phyloP scores from a whole-genome alignment of 169 alveolate species.

The Cryptosporidium felis region DNA sequence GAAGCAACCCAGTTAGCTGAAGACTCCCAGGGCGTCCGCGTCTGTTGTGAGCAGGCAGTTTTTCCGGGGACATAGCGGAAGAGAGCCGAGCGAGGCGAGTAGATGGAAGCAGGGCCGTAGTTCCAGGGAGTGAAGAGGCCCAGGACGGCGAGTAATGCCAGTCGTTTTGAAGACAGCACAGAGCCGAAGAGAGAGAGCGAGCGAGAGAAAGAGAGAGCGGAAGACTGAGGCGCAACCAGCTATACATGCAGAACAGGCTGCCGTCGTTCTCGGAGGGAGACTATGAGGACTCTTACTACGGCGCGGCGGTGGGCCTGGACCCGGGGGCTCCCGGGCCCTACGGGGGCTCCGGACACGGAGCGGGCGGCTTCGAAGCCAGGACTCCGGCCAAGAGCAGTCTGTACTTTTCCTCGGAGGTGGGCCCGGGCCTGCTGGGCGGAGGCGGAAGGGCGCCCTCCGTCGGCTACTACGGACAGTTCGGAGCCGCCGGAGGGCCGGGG shows the following conservation, averaged over 20 bases:
- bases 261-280: constrained; percentile 10
- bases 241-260: constrained; percentile 47
- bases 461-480: constrained; percentile 2
- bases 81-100: not conserved
- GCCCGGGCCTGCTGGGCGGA: not conserved
- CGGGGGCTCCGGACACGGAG: not conserved
- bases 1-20: not conserved
- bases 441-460: not conserved
- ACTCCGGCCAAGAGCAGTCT: not conserved
- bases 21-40: not conserved
- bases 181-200: not conserved
- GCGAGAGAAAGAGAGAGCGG: too few relatives aligned
- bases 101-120: not conserved
- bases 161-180: not conserved
- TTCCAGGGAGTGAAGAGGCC: not conserved
- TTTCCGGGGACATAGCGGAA: constrained; percentile 13
- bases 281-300: constrained; percentile 5
- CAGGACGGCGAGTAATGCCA: not conserved
- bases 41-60: not conserved
- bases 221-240: too few relatives aligned
- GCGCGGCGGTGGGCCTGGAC: constrained; percentile 17
- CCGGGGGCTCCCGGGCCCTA: not conserved
- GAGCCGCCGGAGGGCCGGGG: constrained; percentile 3
- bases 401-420: not conserved
- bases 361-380: not conserved